Percentiles rank a stretch among this genome's conserved stretches.
phyloP scores from a whole-genome alignment of 768 basidiomycete species.

The Leccinum rimulosum region DNA sequence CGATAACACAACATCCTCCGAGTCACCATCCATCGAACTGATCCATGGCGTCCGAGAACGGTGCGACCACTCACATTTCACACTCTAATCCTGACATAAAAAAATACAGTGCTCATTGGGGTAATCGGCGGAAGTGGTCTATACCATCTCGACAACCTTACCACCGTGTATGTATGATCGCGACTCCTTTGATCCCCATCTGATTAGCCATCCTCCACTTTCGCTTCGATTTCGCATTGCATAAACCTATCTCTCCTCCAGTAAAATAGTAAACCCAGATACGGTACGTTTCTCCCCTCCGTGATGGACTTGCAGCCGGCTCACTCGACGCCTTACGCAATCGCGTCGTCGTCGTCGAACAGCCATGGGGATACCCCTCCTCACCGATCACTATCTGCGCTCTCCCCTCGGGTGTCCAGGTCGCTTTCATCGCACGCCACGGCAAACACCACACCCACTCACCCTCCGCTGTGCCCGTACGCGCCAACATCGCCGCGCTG shows the following conservation, averaged over 20 bases:
- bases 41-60: conserved; percentile 19
- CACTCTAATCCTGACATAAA: neutral
- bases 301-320: neutral
- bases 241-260: conserved; percentile 28
- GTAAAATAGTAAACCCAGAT: conserved; percentile 73
- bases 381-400: conserved; percentile 89
- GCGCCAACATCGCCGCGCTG: conserved; percentile 94
- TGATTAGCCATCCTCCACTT: neutral
- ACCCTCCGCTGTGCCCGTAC: conserved; percentile 78
- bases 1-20: neutral
- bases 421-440: conserved; percentile 93
- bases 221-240: neutral
- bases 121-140: conserved; percentile 92
- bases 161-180: conserved; percentile 62
- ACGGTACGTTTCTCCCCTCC: conserved; percentile 55
- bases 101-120: conserved; percentile 65
- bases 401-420: conserved; percentile 73
- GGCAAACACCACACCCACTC: conserved; percentile 75
- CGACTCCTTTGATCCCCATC: neutral
- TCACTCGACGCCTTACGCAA: neutral
- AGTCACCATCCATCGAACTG: neutral
- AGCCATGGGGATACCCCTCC: conserved; percentile 94
- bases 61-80: neutral
- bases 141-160: conserved; percentile 91
- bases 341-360: neutral